phyloP scores from a whole-genome alignment of 116 monocot species.

The Posidonia oceanica region DNA sequence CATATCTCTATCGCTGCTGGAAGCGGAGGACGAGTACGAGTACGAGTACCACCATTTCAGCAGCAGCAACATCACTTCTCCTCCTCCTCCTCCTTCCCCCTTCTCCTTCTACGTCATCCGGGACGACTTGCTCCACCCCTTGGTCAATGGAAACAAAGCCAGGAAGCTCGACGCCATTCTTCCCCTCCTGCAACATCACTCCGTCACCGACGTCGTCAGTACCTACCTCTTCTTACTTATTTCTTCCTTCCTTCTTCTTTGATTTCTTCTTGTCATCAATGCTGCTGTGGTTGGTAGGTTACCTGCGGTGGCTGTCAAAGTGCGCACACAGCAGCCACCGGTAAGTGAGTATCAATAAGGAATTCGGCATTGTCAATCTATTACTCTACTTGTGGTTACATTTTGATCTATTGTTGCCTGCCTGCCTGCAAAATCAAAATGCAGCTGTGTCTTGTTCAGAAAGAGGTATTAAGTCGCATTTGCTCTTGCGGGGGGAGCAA shows the following conservation, averaged over 20 bases:
- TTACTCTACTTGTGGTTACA: too few species aligned
- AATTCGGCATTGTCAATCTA: too few species aligned
- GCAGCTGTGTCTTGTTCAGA: conserved; percentile 71
- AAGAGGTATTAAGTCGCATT: conserved; percentile 51
- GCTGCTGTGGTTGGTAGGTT: conserved; percentile 13
- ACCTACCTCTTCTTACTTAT: conserved; percentile 2
- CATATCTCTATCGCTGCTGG: conserved; percentile 2
- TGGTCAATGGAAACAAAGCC: conserved; percentile 76
- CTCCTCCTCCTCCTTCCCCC: too few species aligned
- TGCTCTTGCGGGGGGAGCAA: conserved; percentile 65
- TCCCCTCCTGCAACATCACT: conserved; percentile 30
- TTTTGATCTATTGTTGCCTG: too few species aligned
- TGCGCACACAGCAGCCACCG: conserved; percentile 54
- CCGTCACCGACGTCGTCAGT: conserved; percentile 29
- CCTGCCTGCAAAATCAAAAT: too few species aligned
- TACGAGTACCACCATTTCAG: not conserved
- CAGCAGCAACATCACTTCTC: not conserved
- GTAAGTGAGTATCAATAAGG: too few species aligned
- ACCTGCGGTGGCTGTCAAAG: conserved; percentile 86
- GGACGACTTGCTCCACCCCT: conserved; percentile 65
- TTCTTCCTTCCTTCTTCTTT: too few species aligned
- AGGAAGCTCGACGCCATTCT: conserved; percentile 70
- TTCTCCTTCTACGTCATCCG: conserved; percentile 40
- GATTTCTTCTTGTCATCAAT: too few species aligned
- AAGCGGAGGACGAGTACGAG: not conserved